Conservation (phyloP, 345 rosid species). For the Odontarrhena argentea region DNA sequence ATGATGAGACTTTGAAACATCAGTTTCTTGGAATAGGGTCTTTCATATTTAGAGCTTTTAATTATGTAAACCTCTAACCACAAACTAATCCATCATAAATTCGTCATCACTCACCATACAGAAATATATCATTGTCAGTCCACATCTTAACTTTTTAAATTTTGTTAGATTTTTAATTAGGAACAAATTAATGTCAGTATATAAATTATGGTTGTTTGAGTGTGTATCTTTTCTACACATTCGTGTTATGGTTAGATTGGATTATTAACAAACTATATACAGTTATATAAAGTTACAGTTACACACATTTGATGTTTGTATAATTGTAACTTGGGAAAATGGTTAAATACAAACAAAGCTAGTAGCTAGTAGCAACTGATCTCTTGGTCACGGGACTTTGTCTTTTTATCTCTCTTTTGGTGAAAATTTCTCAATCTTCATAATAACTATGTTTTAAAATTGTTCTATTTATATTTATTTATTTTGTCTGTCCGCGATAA, state of each 20-base stretch:
- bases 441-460: constrained; percentile 7
- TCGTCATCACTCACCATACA: background rate
- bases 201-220: constrained; percentile 2
- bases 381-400: constrained; percentile 38
- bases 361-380: constrained; percentile 13
- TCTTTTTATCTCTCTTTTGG: constrained; percentile 24
- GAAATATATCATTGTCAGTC: constrained; percentile 23
- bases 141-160: constrained; percentile 4
- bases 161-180: background rate
- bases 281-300: background rate
- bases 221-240: background rate
- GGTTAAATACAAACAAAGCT: constrained; percentile 29
- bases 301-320: constrained; percentile 30
- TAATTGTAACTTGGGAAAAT: constrained; percentile 26
- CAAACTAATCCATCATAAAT: constrained; percentile 34
- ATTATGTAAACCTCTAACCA: constrained; percentile 21
- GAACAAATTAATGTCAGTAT: background rate
- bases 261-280: background rate
- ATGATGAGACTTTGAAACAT: constrained; percentile 21
- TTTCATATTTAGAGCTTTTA: constrained; percentile 19
- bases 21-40: constrained; percentile 14
- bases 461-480: background rate
- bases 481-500: constrained; percentile 6
- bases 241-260: background rate
- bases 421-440: constrained; percentile 27